phyloP scores from a whole-genome alignment of 179 eudicot species.

The Patellifolia procumbens region DNA sequence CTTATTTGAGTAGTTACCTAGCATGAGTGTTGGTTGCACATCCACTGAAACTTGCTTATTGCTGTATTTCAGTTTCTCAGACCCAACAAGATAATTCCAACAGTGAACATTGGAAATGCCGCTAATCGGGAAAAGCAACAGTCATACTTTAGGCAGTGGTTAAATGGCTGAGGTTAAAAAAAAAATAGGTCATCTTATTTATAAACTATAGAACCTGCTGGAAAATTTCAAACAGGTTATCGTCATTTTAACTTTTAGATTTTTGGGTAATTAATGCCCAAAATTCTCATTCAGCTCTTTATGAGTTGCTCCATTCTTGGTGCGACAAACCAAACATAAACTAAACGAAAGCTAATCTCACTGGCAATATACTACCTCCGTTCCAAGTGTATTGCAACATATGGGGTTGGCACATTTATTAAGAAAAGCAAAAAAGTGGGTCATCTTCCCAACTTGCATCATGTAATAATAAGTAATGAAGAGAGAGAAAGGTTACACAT shows the following conservation, averaged over 20 bases:
- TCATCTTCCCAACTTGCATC: too few species aligned
- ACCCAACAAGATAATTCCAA: slow-evolving; percentile 63
- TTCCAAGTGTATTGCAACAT: too few species aligned
- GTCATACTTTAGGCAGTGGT: slow-evolving; percentile 49
- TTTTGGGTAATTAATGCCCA: neutral
- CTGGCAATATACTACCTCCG: too few species aligned
- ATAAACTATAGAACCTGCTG: neutral
- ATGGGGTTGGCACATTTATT: too few species aligned
- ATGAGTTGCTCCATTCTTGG: too few species aligned
- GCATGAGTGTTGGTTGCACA: neutral
- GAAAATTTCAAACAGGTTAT: too few species aligned
- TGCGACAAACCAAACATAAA: too few species aligned
- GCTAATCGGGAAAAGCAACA: slow-evolving; percentile 57
- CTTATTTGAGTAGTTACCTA: neutral
- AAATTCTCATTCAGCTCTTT: neutral
- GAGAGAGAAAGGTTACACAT: too few species aligned
- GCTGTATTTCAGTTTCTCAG: slow-evolving; percentile 48
- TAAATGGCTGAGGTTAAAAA: slow-evolving; percentile 27
- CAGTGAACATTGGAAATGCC: slow-evolving; percentile 54
- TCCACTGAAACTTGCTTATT: neutral
- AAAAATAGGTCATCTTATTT: neutral
- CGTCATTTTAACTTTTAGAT: neutral
- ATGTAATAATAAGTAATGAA: too few species aligned
- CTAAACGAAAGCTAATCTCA: too few species aligned
- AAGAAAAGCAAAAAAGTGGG: too few species aligned